phyloP scores from a whole-genome alignment of 805 yeast genomes.

The Barnettozyma botsteinii region DNA sequence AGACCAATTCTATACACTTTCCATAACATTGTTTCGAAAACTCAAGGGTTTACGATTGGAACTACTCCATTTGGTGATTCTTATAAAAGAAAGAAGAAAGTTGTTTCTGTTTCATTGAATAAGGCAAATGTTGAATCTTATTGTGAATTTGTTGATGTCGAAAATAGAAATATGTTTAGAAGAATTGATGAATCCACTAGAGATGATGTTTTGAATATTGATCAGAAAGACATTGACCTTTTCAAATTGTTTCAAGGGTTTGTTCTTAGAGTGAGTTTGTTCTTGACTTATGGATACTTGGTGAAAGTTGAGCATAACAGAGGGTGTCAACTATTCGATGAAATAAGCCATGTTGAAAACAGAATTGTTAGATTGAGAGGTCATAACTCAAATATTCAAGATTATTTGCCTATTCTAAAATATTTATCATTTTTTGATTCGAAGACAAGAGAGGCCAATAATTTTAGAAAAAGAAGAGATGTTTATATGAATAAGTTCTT shows the following conservation, averaged over 20 bases:
- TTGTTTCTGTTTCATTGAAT: slow-evolving; percentile 39
- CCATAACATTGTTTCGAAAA: slow-evolving; percentile 51
- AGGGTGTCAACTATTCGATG: slow-evolving; percentile 36
- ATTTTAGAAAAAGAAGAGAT: slow-evolving; percentile 40
- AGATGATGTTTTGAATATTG: slow-evolving; percentile 9
- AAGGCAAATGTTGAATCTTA: slow-evolving; percentile 30
- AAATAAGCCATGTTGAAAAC: slow-evolving; percentile 51
- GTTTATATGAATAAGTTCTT: slow-evolving; percentile 39
- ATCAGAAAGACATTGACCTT: slow-evolving; percentile 33
- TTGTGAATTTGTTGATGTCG: slow-evolving; percentile 33
- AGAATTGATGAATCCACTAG: slow-evolving; percentile 18
- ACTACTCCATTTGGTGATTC: slow-evolving; percentile 54
- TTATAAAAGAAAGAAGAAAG: slow-evolving; percentile 42
- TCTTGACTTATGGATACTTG: slow-evolving; percentile 46
- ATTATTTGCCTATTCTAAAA: slow-evolving; percentile 45
- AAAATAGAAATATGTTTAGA: slow-evolving; percentile 28
- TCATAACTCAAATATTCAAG: slow-evolving; percentile 48
- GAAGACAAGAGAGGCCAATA: slow-evolving; percentile 23
- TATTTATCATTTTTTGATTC: slow-evolving; percentile 19
- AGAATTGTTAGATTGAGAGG: slow-evolving; percentile 52
- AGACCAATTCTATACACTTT: slow-evolving; percentile 65
- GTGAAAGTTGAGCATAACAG: slow-evolving; percentile 38
- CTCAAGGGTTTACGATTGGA: slow-evolving; percentile 58
- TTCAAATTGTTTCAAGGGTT: slow-evolving; percentile 42
- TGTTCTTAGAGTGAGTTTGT: slow-evolving; percentile 45